Conservation (phyloP, 768 basidiomycete species). For the Mycena vulgaris region DNA sequence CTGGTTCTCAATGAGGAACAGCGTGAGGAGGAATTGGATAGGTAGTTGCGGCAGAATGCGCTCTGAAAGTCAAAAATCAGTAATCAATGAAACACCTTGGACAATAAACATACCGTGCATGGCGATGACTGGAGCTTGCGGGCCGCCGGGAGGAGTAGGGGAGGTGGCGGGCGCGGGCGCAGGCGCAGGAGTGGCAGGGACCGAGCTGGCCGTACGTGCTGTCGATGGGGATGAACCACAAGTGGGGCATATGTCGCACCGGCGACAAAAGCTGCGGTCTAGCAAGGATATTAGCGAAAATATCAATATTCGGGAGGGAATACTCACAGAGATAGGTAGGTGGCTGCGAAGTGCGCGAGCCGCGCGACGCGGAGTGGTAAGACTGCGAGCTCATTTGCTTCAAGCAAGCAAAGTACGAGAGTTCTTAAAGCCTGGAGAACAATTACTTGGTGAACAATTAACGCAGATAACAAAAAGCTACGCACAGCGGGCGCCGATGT, state of each 20-base stretch:
- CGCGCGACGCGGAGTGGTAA: constrained; percentile 12
- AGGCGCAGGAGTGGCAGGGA: not conserved
- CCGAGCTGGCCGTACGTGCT: not conserved
- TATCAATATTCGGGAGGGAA: not conserved
- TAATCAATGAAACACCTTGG: constrained; percentile 2
- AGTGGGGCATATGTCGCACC: constrained; percentile 9
- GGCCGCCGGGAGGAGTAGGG: constrained; percentile 1
- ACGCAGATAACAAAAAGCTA: constrained; percentile 18
- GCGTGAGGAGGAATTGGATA: constrained; percentile 25
- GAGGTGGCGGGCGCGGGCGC: constrained; percentile 10
- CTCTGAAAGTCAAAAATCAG: constrained; percentile 16
- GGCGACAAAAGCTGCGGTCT: constrained; percentile 8
- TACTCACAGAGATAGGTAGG: constrained; percentile 12
- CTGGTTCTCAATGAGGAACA: constrained; percentile 23
- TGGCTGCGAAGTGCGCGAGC: constrained; percentile 15
- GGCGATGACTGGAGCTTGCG: constrained; percentile 4
- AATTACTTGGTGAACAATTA: constrained; percentile 34
- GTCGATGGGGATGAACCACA: constrained; percentile 11
- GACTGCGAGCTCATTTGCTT: constrained; percentile 5
- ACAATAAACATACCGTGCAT: constrained; percentile 16
- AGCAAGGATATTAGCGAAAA: not conserved
- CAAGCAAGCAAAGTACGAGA: not conserved
- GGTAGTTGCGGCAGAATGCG: constrained; percentile 22
- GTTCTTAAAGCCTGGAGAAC: constrained; percentile 21
- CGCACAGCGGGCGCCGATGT: constrained; percentile 17